Evolutionary conservation across 1,284 basidiomycete genomes (phyloP), one percentile per base, ranked within the genome.

Genomic region (Naganishia liquefaciens): DNA sequence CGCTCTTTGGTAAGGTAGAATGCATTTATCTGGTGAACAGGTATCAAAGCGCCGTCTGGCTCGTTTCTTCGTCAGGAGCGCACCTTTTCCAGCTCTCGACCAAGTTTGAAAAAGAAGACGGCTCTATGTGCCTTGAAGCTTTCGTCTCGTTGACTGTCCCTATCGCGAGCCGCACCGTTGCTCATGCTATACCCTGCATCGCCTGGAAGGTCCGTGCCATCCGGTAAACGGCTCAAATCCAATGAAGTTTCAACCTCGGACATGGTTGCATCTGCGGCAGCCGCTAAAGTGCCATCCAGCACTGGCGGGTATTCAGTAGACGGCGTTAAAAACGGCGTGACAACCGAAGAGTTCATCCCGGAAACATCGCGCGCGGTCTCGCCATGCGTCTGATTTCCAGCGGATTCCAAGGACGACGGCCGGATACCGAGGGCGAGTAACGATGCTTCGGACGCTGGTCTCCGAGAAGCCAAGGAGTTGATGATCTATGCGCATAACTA

Each of bases 1-100:
- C 93, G 90, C 79, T 99, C 96, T 79, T 96, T 97, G 79, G 95
- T 91, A 54, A 99, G 85, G 80, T 99, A 99, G 76, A 99, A 99
- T n/a, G 88, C 86, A 80, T 99, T 99, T 82, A 99, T 98, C 94
- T 96, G 75, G 23, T 52, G n/a, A 30, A 43, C 63, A 7, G 37
- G 27, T 53, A 43, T 60, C n/a, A 47, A 10, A 33, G 6, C 6
- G 51, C 23, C 25, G 9, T 49, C 28, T 27, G n/a, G 21, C 6
- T 47, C 13, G 11, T 15, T 23, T 33, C 27, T 19, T 4, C n/a
- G 21, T 17, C 68, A 64, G 7, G 40, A 6, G 27, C 57, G 49
- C 74, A 89, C 93, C 87, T 99, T 99, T 81, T 99, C 96, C 23
- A 99, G 82, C 79, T 99, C 96, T 39, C 96, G 85, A 78, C 98